These are phyloP conservation scores for Ampelomyces quisqualis DNA, from an alignment of 2,329 filamentous ascomycete genomes.

Conservation along the genomic window DNA sequence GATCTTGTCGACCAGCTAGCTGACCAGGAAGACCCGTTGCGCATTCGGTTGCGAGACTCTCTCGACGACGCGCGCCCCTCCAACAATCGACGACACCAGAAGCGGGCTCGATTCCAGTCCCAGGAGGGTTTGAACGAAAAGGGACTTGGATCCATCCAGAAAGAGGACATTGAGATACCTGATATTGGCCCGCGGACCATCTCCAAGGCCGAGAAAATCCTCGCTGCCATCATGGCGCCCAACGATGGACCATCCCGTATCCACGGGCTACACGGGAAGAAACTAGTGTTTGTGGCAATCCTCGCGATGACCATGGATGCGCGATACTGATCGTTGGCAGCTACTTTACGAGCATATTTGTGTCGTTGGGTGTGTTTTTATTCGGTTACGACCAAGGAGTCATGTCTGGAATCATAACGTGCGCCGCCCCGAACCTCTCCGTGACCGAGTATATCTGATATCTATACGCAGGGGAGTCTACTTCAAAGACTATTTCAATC, in stretches of 20 bases:
- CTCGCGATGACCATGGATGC: not conserved
- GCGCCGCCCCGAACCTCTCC: conserved; percentile 40
- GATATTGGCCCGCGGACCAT: conserved; percentile 64
- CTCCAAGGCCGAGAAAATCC: conserved; percentile 65
- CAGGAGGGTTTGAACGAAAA: conserved; percentile 49
- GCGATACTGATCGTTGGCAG: conserved; percentile 51
- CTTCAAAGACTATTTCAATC: conserved; percentile 89
- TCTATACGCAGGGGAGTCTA: conserved; percentile 66
- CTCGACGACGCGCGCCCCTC: conserved; percentile 62
- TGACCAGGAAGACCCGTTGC: conserved; percentile 79
- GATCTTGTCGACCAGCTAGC: conserved; percentile 90
- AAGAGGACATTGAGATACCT: conserved; percentile 81
- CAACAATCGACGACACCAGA: conserved; percentile 51
- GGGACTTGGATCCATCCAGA: conserved; percentile 51
- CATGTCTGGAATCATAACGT: conserved; percentile 77
- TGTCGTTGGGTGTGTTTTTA: conserved; percentile 81
- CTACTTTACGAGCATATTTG: conserved; percentile 92
- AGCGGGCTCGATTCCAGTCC: conserved; percentile 69
- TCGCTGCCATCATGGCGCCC: conserved; percentile 83
- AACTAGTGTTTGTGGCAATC: conserved; percentile 69
- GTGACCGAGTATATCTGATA: conserved; percentile 32
- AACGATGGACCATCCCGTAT: conserved; percentile 69
- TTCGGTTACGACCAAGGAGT: conserved; percentile 91
- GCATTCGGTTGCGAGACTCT: conserved; percentile 66
- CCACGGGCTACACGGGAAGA: conserved; percentile 92